These are phyloP conservation scores for Mucor irregularis DNA, from an alignment of 371 early-diverging fungal species.

Conservation along the genomic window DNA sequence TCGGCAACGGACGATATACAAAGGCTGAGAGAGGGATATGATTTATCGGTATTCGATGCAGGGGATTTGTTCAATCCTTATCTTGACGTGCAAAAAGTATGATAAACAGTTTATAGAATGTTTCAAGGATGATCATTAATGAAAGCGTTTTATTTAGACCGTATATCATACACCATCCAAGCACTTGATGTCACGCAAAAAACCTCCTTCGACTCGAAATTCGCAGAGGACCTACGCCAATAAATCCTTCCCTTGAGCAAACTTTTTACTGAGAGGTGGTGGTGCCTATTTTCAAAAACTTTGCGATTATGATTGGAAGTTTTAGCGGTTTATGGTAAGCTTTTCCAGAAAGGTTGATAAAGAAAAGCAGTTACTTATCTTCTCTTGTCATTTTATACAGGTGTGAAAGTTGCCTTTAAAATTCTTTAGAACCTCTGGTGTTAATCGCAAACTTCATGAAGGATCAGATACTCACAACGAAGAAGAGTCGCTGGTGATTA, in stretches of 20 bases:
- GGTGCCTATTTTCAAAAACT: conserved; percentile 5
- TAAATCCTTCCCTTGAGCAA: conserved; percentile 1
- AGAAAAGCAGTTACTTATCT: too few species aligned
- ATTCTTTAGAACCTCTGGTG: conserved; percentile 6
- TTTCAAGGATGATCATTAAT: too few species aligned
- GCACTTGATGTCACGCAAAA: conserved; percentile 9
- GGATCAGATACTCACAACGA: conserved; percentile 7
- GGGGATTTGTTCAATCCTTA: too few species aligned
- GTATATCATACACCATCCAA: conserved; percentile 7
- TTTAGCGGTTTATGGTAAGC: conserved; percentile 7
- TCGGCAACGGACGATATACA: too few species aligned
- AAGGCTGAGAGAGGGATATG: too few species aligned
- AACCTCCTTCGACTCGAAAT: conserved; percentile 6
- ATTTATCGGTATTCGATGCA: too few species aligned
- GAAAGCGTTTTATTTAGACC: too few species aligned
- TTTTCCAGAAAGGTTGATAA: neutral
- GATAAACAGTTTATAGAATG: too few species aligned
- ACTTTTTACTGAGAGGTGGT: conserved; percentile 8
- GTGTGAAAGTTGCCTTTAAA: conserved; percentile 8
- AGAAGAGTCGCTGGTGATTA: conserved; percentile 12
- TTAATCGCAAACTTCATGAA: neutral
- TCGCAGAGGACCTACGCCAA: conserved; percentile 5
- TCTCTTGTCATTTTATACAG: neutral
- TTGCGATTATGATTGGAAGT: conserved; percentile 4
- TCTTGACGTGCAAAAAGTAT: too few species aligned